A percentile compares a stretch with the other conserved stretches of the same genome.
Evolutionary conservation across 1,284 basidiomycete genomes (phyloP).

Genomic region (Ganoderma leucocontextum): DNA sequence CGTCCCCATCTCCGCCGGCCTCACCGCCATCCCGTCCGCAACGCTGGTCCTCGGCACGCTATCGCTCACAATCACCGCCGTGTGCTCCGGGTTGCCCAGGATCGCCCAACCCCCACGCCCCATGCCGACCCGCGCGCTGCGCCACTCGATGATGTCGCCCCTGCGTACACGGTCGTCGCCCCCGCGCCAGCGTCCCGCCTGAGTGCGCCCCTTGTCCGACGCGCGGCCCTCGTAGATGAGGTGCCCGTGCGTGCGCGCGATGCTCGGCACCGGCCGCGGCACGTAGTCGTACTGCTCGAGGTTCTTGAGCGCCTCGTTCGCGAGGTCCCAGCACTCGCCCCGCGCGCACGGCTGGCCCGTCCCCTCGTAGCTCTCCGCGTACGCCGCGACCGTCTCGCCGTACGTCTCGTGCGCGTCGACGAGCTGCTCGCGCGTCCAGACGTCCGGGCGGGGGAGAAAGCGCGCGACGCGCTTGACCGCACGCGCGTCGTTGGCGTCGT

Average conservation of each 20-base stretch:
- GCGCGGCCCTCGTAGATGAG: slow-evolving; percentile 58
- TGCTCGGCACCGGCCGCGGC: slow-evolving; percentile 55
- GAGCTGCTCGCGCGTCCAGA: slow-evolving; percentile 46
- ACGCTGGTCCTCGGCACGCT: slow-evolving; percentile 37
- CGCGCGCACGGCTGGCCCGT: slow-evolving; percentile 54
- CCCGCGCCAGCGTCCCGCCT: slow-evolving; percentile 59
- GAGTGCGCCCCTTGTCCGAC: slow-evolving; percentile 40
- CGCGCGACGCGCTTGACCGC: slow-evolving; percentile 46
- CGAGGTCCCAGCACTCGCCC: slow-evolving; percentile 70
- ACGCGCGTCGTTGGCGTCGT: slow-evolving; percentile 44
- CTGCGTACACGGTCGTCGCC: slow-evolving; percentile 59
- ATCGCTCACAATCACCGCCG: slow-evolving; percentile 46
- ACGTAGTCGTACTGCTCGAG: slow-evolving; percentile 53
- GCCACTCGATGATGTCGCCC: slow-evolving; percentile 67
- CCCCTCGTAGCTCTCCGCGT: slow-evolving; percentile 55
- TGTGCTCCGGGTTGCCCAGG: slow-evolving; percentile 48
- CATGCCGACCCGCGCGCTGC: slow-evolving; percentile 47
- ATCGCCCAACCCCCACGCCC: slow-evolving; percentile 34
- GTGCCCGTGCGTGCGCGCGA: slow-evolving; percentile 62
- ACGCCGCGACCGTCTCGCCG: slow-evolving; percentile 56
- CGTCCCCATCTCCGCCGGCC: slow-evolving; percentile 40
- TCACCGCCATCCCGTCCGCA: slow-evolving; percentile 36
- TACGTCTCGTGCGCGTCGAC: slow-evolving; percentile 55
- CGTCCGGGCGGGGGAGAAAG: slow-evolving; percentile 50
- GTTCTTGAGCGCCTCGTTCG: slow-evolving; percentile 57